Percentiles rank a stretch among this genome's conserved stretches.
Evolutionary conservation across 2,329 filamentous ascomycete genomes (phyloP).

Genomic region (Epichloe brachyelytri): DNA sequence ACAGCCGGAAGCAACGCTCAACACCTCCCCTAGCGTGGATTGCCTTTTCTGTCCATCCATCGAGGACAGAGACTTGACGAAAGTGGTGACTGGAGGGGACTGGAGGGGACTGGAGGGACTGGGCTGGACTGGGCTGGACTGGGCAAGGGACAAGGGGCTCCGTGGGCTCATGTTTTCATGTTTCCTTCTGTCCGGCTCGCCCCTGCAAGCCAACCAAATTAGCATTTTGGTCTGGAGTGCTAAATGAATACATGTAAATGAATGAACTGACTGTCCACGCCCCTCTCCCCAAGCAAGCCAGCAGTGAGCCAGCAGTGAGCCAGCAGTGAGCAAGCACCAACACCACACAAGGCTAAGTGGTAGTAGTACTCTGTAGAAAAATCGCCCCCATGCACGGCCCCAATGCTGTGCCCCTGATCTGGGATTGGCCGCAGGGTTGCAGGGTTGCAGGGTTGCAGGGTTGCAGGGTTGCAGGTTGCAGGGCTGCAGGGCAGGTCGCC

Average conservation of each 20-base stretch:
- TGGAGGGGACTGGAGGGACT: background rate
- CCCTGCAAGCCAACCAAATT: background rate
- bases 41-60: background rate
- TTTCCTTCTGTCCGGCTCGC: background rate
- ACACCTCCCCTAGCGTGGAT: background rate
- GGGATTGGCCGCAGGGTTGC: constrained; percentile 6
- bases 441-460: too few species aligned
- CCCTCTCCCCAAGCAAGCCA: background rate
- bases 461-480: too few species aligned
- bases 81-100: background rate
- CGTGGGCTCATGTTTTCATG: background rate
- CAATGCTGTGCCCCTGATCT: constrained; percentile 10
- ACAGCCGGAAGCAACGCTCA: background rate
- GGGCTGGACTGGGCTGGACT: background rate
- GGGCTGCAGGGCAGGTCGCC: constrained; percentile 4
- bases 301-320: too few species aligned
- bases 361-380: background rate
- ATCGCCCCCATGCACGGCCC: constrained; percentile 9
- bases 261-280: background rate
- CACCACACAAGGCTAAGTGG: constrained; percentile 1
- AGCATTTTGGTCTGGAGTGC: background rate
- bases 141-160: background rate
- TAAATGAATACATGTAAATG: background rate
- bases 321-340: background rate
- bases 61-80: background rate